Evolutionary conservation across 306 rosid species (phyloP).

Genomic region (Rubus parviflorus): DNA sequence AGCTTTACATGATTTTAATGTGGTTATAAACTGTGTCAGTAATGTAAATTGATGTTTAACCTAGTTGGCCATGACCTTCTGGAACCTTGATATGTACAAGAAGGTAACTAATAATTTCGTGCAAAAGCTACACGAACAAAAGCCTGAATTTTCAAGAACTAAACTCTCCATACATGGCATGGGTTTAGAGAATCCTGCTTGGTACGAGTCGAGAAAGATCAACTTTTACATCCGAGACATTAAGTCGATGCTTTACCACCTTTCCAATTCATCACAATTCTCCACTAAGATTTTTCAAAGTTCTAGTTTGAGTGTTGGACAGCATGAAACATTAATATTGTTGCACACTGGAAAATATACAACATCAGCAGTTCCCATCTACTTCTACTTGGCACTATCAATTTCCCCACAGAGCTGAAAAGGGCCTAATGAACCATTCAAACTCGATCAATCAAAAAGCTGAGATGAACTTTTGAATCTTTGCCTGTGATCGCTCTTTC

Average conservation of each 20-base stretch:
- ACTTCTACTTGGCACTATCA: not conserved
- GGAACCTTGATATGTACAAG: no score
- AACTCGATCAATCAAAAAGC: slow-evolving; percentile 44
- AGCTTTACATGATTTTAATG: no score
- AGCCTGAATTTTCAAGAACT: no score
- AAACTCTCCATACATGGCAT: not conserved
- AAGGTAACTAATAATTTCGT: no score
- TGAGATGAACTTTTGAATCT: slow-evolving; percentile 73
- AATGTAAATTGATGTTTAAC: no score
- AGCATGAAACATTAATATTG: not conserved
- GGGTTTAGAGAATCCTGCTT: not conserved
- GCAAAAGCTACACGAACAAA: no score
- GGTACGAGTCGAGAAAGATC: not conserved
- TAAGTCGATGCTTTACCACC: not conserved
- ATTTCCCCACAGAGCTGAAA: not conserved
- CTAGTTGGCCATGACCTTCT: no score
- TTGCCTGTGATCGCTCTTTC: slow-evolving; percentile 81
- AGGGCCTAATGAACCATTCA: not conserved
- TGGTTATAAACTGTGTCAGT: no score
- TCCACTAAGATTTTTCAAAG: not conserved
- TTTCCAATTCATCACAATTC: not conserved
- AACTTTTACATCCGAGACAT: not conserved
- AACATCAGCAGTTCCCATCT: not conserved
- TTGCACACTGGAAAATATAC: not conserved
- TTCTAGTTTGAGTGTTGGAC: not conserved